Evolutionary conservation across 768 basidiomycete species (phyloP).

Genomic region (Leucosporidium scottii): DNA sequence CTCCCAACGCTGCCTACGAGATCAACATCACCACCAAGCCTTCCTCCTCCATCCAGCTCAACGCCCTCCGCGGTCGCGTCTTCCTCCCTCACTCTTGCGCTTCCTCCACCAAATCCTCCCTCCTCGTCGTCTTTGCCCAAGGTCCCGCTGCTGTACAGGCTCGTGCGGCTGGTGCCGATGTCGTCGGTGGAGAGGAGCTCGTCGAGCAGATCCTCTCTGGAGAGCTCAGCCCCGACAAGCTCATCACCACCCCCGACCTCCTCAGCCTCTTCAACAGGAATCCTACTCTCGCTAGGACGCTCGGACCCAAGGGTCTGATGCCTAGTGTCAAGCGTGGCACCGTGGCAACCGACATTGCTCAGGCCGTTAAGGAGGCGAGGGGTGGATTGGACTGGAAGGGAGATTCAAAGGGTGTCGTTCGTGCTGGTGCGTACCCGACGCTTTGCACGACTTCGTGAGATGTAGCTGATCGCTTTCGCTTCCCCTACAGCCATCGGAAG

Average conservation of each 20-base stretch:
- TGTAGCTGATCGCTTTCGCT: not conserved
- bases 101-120: slow-evolving; percentile 36
- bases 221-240: slow-evolving; percentile 68
- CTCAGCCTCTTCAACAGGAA: slow-evolving; percentile 65
- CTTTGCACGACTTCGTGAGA: not conserved
- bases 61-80: slow-evolving; percentile 79
- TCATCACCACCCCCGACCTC: slow-evolving; percentile 73
- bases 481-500: slow-evolving; percentile 1
- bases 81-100: slow-evolving; percentile 56
- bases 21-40: slow-evolving; percentile 66
- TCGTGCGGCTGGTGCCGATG: slow-evolving; percentile 74
- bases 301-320: slow-evolving; percentile 88
- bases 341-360: slow-evolving; percentile 79
- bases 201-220: slow-evolving; percentile 60
- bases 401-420: slow-evolving; percentile 75
- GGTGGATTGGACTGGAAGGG: slow-evolving; percentile 90
- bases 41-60: slow-evolving; percentile 58
- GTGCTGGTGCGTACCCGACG: slow-evolving; percentile 51
- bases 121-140: slow-evolving; percentile 88
- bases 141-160: slow-evolving; percentile 75
- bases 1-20: slow-evolving; percentile 68
- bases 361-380: slow-evolving; percentile 68
- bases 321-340: slow-evolving; percentile 89
- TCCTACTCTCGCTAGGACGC: slow-evolving; percentile 61
- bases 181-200: slow-evolving; percentile 83